Percentiles rank a stretch among this genome's conserved stretches.
Conservation (phyloP, 345 rosid genomes). For the Schrenkiella parvula region DNA sequence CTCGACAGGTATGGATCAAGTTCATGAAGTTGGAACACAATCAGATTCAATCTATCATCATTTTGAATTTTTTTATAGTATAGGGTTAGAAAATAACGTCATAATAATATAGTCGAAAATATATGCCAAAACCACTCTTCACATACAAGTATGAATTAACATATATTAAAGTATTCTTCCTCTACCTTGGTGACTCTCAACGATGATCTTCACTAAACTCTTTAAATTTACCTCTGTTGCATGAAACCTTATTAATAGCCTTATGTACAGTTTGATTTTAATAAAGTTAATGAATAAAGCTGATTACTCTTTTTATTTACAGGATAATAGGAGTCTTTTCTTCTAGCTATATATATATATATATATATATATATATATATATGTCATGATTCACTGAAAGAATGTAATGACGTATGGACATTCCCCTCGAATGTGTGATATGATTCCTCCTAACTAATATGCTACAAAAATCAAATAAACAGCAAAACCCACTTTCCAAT, state of each 20-base stretch:
- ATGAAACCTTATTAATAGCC: background rate
- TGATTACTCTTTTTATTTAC: too few relatives aligned
- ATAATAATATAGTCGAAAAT: background rate
- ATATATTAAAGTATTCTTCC: background rate
- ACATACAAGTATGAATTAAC: background rate
- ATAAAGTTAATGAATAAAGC: too few relatives aligned
- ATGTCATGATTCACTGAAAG: conserved; percentile 14
- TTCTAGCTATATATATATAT: background rate
- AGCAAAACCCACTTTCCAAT: conserved; percentile 5
- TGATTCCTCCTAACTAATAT: conserved; percentile 6
- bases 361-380: too few relatives aligned
- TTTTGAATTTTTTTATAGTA: background rate
- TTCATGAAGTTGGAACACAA: conserved; percentile 19
- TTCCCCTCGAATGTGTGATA: background rate
- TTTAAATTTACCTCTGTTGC: background rate
- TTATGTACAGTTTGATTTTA: background rate
- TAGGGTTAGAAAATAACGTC: background rate
- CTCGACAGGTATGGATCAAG: conserved; percentile 3
- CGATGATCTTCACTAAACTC: background rate
- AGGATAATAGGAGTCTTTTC: too few relatives aligned
- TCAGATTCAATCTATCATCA: conserved; percentile 19
- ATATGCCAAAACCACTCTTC: background rate
- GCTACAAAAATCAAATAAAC: background rate
- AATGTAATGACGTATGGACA: conserved; percentile 13
- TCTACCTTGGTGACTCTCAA: background rate